These are phyloP conservation scores for Beauveria asiatica DNA, from an alignment of 2,329 filamentous ascomycete genomes.

Conservation along the genomic window DNA sequence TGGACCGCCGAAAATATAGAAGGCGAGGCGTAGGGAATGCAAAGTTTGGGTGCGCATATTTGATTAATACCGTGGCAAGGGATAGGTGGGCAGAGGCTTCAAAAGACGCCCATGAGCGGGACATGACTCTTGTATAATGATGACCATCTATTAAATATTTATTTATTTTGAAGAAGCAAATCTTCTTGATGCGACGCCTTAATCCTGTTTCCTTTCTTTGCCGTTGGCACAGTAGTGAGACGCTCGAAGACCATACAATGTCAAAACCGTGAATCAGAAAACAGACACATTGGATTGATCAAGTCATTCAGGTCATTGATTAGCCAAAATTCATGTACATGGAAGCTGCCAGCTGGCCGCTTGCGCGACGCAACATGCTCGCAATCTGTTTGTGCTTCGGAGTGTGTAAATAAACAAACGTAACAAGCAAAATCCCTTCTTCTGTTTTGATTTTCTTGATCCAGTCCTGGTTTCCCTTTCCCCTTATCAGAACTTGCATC, in stretches of 20 bases:
- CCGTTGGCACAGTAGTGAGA: not conserved
- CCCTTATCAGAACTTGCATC: not conserved
- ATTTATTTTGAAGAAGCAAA: not conserved
- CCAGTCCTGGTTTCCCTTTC: not conserved
- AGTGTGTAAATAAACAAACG: not conserved
- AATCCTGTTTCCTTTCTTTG: not conserved
- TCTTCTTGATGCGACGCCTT: not conserved
- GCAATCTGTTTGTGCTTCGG: not conserved
- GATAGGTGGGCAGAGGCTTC: too few species aligned
- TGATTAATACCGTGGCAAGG: too few species aligned
- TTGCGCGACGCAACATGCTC: not conserved
- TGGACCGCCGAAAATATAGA: conserved; percentile 49
- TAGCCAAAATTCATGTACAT: not conserved
- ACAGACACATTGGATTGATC: not conserved
- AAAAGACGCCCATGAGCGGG: too few species aligned
- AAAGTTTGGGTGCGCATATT: too few species aligned
- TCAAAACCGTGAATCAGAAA: too few species aligned
- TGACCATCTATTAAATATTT: not conserved
- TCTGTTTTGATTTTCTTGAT: not conserved
- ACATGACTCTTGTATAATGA: not conserved
- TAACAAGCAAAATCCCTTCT: not conserved
- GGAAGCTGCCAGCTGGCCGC: not conserved
- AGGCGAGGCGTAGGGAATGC: conserved; percentile 20
- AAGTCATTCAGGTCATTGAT: conserved; percentile 1
- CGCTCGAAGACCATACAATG: not conserved